Base-by-base conservation (phyloP, 2,329 filamentous ascomycete genomes). In the Pyrenochaeta sp. region DNA sequence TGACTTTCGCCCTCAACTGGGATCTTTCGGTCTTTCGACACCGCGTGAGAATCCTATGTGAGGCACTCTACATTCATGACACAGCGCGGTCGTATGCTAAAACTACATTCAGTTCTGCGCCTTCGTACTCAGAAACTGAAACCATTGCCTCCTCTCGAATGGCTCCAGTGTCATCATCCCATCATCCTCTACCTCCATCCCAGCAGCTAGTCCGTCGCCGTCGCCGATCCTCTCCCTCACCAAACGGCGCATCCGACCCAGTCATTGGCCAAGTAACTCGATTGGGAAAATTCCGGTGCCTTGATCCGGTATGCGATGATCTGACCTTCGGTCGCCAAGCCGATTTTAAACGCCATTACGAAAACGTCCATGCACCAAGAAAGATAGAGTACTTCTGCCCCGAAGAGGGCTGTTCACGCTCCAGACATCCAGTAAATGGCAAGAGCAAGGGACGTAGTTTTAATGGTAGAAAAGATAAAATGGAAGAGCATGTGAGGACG, bases 291-390 rank as follows among this genome's bases (percentile, higher is more conserved):
- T 73, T 75, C 55, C 58, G 59, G n/a, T 76, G 74, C 49, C 32
- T 64, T 2, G 49, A 65, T 2, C 8, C 56, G 8, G 25, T 47
- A 0, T 76, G 74, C 43, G 25, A 44, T 5, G 57, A 61, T 12
- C 34, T 66, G 3, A 62, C 50, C 1, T 77, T 76, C 36, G 68
- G 68, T 7, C 66, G 74, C 2, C 67, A 71, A 13, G 74, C 74
- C 1, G 74, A 77, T 46, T 66, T 77, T 22, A 66, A 71, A 5
- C 65, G 74, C 1, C 74, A 77, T 40, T 58, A 68, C 24, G 61
- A 61, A 0, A 68, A 71, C 19, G 37, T 52, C 0, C 74, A 77
- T 45, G 61, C 56, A 0, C 34, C 44, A 0, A 50, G 52, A 1
- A 47, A 61, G 3, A 40, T 56, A 0, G 64, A 72, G 30, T 72